Evolutionary conservation across 2,329 filamentous ascomycete genomes (phyloP).

Genomic region (Penicillium vulpinum): DNA sequence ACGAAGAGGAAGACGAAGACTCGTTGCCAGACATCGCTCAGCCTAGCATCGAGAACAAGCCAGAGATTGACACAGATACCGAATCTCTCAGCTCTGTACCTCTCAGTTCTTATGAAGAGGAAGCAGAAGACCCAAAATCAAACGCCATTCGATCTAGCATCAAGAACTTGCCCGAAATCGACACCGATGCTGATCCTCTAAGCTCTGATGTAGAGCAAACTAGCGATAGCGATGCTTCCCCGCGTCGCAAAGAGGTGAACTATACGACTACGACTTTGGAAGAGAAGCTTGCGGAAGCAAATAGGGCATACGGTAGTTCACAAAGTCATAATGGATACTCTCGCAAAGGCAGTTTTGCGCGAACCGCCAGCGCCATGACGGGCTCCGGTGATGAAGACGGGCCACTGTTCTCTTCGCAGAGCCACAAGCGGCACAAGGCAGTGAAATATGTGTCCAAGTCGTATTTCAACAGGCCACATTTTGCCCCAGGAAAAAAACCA

Average conservation of each 20-base stretch:
- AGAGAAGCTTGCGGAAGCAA: conserved; percentile 23
- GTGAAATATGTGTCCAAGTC: conserved; percentile 19
- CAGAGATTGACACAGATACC: conserved; percentile 33
- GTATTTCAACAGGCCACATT: conserved; percentile 11
- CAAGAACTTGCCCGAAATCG: conserved; percentile 20
- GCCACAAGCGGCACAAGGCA: conserved; percentile 21
- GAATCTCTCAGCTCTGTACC: conserved; percentile 35
- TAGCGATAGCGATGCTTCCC: conserved; percentile 10
- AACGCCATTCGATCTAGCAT: neutral
- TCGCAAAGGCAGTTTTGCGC: neutral
- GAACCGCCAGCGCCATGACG: conserved; percentile 14
- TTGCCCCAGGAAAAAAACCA: neutral
- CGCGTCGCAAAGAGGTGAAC: conserved; percentile 4
- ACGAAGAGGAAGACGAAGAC: conserved; percentile 4
- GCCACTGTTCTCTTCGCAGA: neutral
- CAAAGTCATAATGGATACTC: conserved; percentile 5
- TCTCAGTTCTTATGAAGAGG: conserved; percentile 24
- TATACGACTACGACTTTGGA: conserved; percentile 19
- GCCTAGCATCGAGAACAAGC: neutral
- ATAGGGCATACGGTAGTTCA: conserved; percentile 6
- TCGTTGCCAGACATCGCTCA: neutral
- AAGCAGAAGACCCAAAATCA: conserved; percentile 1
- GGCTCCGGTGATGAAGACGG: conserved; percentile 15
- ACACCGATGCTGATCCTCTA: conserved; percentile 37
- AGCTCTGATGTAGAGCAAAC: conserved; percentile 36